Percentiles rank a stretch among this genome's conserved stretches.
These are phyloP conservation scores for Tetracentron sinense DNA, from an alignment of 164 flowering plant genomes.

Conservation along the genomic window DNA sequence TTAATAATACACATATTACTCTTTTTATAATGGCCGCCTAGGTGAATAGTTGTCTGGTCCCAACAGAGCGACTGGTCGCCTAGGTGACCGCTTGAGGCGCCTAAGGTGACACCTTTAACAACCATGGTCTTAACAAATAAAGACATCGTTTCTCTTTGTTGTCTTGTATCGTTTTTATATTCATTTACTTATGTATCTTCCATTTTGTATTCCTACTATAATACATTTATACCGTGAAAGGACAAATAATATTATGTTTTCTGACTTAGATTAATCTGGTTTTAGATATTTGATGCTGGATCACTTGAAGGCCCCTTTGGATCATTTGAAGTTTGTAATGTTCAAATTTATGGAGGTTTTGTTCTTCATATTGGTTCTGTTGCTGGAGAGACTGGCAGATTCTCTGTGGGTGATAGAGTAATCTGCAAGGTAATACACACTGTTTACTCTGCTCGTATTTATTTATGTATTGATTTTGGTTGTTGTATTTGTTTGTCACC, in stretches of 20 bases:
- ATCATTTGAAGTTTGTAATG: conserved; percentile 71
- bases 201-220: neutral
- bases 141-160: no score
- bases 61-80: no score
- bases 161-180: neutral
- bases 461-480: neutral
- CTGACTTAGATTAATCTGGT: conserved; percentile 16
- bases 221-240: neutral
- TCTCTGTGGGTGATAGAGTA: conserved; percentile 66
- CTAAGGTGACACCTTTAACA: no score
- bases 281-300: conserved; percentile 91
- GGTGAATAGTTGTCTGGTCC: no score
- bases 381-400: conserved; percentile 33
- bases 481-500: conserved; percentile 3
- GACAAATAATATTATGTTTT: neutral
- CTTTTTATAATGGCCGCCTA: no score
- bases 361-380: conserved; percentile 83
- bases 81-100: no score
- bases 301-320: conserved; percentile 62
- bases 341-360: conserved; percentile 86
- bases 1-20: no score
- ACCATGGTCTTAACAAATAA: no score
- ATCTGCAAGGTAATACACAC: conserved; percentile 61
- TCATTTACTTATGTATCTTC: neutral
- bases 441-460: neutral